A percentile compares a stretch with the other conserved stretches of the same genome.
phyloP scores from a whole-genome alignment of 2,329 filamentous ascomycete genomes.

The Colletotrichum sp. region DNA sequence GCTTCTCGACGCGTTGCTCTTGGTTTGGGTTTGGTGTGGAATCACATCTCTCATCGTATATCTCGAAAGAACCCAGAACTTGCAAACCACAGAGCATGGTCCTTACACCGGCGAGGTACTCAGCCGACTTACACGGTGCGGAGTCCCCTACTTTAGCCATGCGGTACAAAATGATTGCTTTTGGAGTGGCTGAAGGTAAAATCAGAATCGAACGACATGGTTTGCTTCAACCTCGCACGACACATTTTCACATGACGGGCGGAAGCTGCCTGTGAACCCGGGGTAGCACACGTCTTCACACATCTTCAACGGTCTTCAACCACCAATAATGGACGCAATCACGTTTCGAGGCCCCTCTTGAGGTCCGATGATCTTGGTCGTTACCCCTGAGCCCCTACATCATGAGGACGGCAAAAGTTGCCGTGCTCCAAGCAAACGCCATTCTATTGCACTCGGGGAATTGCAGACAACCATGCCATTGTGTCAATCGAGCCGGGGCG shows the following conservation, averaged over 20 bases:
- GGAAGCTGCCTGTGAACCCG: background rate
- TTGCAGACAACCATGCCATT: background rate
- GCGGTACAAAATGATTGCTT: background rate
- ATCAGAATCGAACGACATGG: background rate
- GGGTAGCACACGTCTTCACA: background rate
- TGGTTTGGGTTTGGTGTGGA: background rate
- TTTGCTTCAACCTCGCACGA: background rate
- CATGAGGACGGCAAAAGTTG: background rate
- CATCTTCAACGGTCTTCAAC: background rate
- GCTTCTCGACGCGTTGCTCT: background rate
- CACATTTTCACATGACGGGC: background rate
- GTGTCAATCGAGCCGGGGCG: background rate
- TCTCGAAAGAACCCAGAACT: background rate
- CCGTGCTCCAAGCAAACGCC: background rate
- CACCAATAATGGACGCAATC: background rate
- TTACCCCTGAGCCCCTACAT: background rate
- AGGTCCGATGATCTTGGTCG: background rate
- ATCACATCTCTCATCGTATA: background rate
- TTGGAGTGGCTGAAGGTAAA: background rate
- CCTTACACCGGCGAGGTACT: background rate
- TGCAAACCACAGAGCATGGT: background rate
- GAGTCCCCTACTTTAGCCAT: background rate
- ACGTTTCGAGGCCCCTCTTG: background rate
- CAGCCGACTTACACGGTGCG: background rate
- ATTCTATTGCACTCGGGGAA: background rate